Evolutionary conservation across 176 grass and related monocot genomes (phyloP).

Genomic region (Triticum turgidum): DNA sequence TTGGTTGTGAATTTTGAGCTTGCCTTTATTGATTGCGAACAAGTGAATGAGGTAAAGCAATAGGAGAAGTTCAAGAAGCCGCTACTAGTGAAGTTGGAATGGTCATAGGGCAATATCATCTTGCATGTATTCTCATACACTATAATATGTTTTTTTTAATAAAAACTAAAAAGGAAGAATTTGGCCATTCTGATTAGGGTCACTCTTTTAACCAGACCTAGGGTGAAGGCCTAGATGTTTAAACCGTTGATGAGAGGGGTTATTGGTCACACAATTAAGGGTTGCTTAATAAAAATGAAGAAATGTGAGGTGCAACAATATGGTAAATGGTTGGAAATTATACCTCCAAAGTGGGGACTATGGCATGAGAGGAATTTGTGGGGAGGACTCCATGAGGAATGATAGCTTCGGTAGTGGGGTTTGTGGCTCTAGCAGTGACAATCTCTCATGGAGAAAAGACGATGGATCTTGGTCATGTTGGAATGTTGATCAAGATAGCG

Average conservation of each 20-base stretch:
- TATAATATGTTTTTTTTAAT: too few relatives aligned
- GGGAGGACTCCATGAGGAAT: not conserved
- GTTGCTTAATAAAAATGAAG: not conserved
- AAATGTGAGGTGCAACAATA: not conserved
- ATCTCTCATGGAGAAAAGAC: not conserved
- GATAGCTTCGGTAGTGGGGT: not conserved
- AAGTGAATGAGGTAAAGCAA: too few relatives aligned
- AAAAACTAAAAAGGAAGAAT: too few relatives aligned
- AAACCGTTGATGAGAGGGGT: not conserved
- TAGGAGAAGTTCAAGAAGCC: too few relatives aligned
- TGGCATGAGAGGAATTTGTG: not conserved
- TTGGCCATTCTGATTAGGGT: too few relatives aligned
- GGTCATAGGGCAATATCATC: not conserved
- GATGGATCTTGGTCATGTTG: not conserved
- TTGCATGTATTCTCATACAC: too few relatives aligned
- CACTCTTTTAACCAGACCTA: not conserved
- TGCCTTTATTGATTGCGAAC: too few relatives aligned
- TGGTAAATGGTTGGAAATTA: not conserved
- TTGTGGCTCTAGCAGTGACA: not conserved
- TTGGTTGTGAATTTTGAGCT: too few relatives aligned
- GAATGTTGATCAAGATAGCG: not conserved
- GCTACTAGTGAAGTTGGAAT: too few relatives aligned
- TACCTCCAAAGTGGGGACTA: not conserved
- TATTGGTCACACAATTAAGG: not conserved
- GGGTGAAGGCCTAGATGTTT: not conserved